Conservation (phyloP, 805 yeast genomes). For the Starmerella davenportii region DNA sequence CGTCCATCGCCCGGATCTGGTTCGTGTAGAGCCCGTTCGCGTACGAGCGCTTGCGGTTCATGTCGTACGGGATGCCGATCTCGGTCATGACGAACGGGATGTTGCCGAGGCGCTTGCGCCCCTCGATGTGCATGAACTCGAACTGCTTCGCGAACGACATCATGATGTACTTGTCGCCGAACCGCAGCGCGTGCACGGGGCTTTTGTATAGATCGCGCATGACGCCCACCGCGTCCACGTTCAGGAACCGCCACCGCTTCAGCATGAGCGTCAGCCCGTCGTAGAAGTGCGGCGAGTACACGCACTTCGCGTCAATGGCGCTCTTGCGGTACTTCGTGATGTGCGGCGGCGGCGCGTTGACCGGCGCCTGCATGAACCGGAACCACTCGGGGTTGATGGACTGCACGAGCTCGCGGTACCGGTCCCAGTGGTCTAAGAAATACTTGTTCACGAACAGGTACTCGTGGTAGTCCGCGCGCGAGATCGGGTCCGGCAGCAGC, state of each 20-base stretch:
- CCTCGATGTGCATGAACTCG: slow-evolving; percentile 46
- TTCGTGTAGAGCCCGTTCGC: slow-evolving; percentile 44
- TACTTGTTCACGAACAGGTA: slow-evolving; percentile 34
- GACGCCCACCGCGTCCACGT: slow-evolving; percentile 79
- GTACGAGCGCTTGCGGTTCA: slow-evolving; percentile 67
- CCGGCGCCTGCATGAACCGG: slow-evolving; percentile 64
- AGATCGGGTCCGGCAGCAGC: slow-evolving; percentile 19
- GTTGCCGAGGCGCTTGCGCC: slow-evolving; percentile 40
- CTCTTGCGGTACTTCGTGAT: slow-evolving; percentile 35
- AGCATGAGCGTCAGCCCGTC: slow-evolving; percentile 90
- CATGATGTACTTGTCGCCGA: slow-evolving; percentile 64
- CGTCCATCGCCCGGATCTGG: slow-evolving; percentile 74
- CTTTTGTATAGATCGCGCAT: slow-evolving; percentile 58
- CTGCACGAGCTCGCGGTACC: slow-evolving; percentile 35
- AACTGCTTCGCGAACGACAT: slow-evolving; percentile 55
- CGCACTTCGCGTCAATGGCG: slow-evolving; percentile 28
- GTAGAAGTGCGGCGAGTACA: slow-evolving; percentile 77
- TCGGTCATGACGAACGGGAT: slow-evolving; percentile 74
- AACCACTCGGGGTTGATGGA: slow-evolving; percentile 29
- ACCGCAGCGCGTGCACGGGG: slow-evolving; percentile 49
- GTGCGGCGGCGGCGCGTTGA: slow-evolving; percentile 56
- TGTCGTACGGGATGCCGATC: slow-evolving; percentile 95
- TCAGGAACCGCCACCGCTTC: slow-evolving; percentile 67
- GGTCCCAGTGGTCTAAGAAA: slow-evolving; percentile 45
- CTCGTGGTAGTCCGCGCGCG: slow-evolving; percentile 21